Conservation (phyloP, 768 basidiomycete genomes). For the Lactarius deliciosus region DNA sequence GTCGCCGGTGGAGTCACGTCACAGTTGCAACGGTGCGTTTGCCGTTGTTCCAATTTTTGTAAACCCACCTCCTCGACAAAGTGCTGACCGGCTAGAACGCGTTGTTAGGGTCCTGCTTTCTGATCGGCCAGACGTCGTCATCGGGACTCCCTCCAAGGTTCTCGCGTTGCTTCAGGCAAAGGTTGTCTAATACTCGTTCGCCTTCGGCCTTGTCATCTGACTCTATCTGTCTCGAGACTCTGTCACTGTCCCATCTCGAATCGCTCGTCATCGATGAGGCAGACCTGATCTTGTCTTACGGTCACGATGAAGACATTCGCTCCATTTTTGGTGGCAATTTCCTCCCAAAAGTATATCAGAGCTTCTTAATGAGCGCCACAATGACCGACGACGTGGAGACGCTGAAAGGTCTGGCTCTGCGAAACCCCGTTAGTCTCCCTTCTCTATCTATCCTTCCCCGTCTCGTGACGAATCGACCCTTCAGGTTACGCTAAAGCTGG, state of each 20-base stretch:
- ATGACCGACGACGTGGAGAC: conserved; percentile 95
- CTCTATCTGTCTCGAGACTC: conserved; percentile 45
- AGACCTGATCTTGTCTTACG: conserved; percentile 94
- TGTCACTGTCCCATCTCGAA: conserved; percentile 66
- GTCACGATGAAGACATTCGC: conserved; percentile 87
- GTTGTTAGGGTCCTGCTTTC: conserved; percentile 49
- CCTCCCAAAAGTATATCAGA: conserved; percentile 82
- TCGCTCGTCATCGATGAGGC: conserved; percentile 97
- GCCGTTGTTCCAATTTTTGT: not conserved
- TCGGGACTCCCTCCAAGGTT: conserved; percentile 75
- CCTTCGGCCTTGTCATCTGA: not conserved
- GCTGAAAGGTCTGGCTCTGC: conserved; percentile 82
- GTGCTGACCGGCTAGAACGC: not conserved
- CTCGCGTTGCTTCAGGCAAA: conserved; percentile 70
- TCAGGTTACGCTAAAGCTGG: conserved; percentile 81
- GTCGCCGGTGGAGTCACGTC: conserved; percentile 68
- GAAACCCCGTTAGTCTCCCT: conserved; percentile 72
- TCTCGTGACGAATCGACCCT: not conserved
- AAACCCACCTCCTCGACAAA: not conserved
- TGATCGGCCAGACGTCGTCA: conserved; percentile 76
- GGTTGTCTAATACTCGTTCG: conserved; percentile 36
- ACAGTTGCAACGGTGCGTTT: conserved; percentile 68
- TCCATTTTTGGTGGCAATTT: conserved; percentile 66
- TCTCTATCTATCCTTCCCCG: not conserved
- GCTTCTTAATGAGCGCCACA: conserved; percentile 96